Percentiles rank a stretch among this genome's conserved stretches.
Evolutionary conservation across 1,284 basidiomycete species (phyloP).

Genomic region (Coriolopsis trogii): DNA sequence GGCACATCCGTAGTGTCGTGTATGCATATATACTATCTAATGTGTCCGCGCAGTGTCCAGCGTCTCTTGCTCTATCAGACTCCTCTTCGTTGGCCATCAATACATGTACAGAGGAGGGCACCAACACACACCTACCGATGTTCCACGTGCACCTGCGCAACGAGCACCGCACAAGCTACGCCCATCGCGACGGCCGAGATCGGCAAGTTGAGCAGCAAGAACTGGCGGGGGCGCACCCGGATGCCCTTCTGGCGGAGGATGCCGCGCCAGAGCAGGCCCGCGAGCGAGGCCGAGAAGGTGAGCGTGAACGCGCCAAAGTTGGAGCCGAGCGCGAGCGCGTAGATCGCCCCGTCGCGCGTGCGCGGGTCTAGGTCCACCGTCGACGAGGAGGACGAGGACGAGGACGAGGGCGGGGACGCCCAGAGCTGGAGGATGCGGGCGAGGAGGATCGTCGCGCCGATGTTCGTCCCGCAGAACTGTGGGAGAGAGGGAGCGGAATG

Average conservation of each 20-base stretch:
- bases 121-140: slow-evolving; percentile 2
- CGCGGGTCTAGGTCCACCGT: slow-evolving; percentile 27
- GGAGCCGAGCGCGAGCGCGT: slow-evolving; percentile 77
- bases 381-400: slow-evolving; percentile 13
- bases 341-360: slow-evolving; percentile 44
- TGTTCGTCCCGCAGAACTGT: slow-evolving; percentile 87
- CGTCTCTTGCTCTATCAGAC: too few relatives aligned
- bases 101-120: too few relatives aligned
- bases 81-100: too few relatives aligned
- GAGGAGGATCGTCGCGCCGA: slow-evolving; percentile 93
- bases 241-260: slow-evolving; percentile 85
- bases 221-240: slow-evolving; percentile 63
- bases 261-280: slow-evolving; percentile 85
- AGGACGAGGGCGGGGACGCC: slow-evolving; percentile 30
- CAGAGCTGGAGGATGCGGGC: slow-evolving; percentile 58
- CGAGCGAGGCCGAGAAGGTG: slow-evolving; percentile 89
- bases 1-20: too few relatives aligned
- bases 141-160: slow-evolving; percentile 25
- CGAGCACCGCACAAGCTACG: slow-evolving; percentile 31
- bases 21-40: too few relatives aligned
- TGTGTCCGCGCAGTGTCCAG: too few relatives aligned
- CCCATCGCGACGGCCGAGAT: slow-evolving; percentile 33
- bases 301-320: slow-evolving; percentile 94
- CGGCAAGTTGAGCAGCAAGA: slow-evolving; percentile 73
- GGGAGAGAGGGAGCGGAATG: background rate